A percentile compares a stretch with the other conserved stretches of the same genome.
Evolutionary conservation across 1,139 yeast genomes (phyloP).

Genomic region (Lodderomyces margitis): DNA sequence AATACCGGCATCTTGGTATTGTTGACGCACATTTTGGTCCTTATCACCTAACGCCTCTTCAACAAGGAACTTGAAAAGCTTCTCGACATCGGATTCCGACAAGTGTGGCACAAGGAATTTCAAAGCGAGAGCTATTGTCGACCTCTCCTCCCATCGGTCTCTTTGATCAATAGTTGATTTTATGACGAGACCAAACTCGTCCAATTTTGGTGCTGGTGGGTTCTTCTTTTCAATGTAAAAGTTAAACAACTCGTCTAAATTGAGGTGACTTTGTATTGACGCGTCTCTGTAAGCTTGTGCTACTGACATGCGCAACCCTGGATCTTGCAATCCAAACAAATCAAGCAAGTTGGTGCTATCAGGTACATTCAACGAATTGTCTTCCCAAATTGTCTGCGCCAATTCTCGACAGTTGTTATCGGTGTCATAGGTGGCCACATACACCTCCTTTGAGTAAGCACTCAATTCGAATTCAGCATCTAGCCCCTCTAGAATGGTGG

Average conservation of each 20-base stretch:
- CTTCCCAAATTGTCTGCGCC: constrained; percentile 85
- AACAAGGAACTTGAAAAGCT: constrained; percentile 58
- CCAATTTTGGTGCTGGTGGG: constrained; percentile 76
- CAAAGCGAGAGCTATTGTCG: constrained; percentile 73
- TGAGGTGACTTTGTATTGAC: constrained; percentile 18
- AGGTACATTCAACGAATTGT: constrained; percentile 54
- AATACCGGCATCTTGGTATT: constrained; percentile 87
- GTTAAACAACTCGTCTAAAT: constrained; percentile 49
- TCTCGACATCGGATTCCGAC: constrained; percentile 43
- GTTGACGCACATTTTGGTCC: constrained; percentile 71
- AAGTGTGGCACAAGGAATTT: constrained; percentile 52
- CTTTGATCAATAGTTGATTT: constrained; percentile 57
- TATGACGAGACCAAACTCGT: constrained; percentile 75
- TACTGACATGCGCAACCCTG: constrained; percentile 65
- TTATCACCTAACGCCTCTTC: constrained; percentile 72
- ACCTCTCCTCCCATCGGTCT: constrained; percentile 83
- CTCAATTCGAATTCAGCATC: constrained; percentile 83
- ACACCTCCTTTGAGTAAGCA: constrained; percentile 65
- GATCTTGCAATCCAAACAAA: constrained; percentile 53
- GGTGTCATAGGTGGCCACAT: constrained; percentile 76
- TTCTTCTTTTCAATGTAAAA: constrained; percentile 59
- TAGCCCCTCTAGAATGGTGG: constrained; percentile 74
- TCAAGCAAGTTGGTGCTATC: constrained; percentile 45
- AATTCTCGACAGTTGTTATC: constrained; percentile 60
- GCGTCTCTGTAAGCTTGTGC: constrained; percentile 49